phyloP scores from a whole-genome alignment of 140 eudicot genomes.

The Anethum foeniculum region DNA sequence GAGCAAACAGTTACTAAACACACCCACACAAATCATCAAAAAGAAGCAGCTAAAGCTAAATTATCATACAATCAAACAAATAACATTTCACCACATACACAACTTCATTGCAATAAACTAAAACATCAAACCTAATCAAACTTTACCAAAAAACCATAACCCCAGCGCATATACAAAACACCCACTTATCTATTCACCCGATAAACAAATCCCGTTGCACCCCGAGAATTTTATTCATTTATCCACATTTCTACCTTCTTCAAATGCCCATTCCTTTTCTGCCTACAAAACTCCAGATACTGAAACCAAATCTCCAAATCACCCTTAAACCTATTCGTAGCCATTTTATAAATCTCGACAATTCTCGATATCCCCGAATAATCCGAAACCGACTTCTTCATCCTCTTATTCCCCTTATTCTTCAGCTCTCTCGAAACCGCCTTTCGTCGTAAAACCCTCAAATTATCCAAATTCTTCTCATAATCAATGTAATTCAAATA shows the following conservation, averaged over 20 bases:
- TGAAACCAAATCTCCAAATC: slow-evolving; percentile 81
- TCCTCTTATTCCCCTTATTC: slow-evolving; percentile 28
- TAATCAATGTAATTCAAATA: slow-evolving; percentile 65
- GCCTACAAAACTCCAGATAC: slow-evolving; percentile 73
- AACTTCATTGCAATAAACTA: too few relatives aligned
- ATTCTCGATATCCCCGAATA: slow-evolving; percentile 61
- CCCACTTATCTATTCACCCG: not conserved
- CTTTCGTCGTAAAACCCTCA: slow-evolving; percentile 51
- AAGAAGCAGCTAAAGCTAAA: not conserved
- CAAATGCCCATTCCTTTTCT: slow-evolving; percentile 55
- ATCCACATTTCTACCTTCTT: slow-evolving; percentile 45
- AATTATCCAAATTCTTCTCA: slow-evolving; percentile 57
- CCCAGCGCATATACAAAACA: too few relatives aligned
- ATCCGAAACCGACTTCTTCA: slow-evolving; percentile 52
- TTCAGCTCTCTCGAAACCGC: slow-evolving; percentile 23
- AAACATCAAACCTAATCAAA: too few relatives aligned
- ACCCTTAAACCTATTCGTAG: slow-evolving; percentile 80
- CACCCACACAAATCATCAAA: not conserved
- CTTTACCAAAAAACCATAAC: not conserved
- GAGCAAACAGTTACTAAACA: not conserved
- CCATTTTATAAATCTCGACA: slow-evolving; percentile 58
- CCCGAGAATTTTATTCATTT: too few relatives aligned
- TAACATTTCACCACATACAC: too few relatives aligned
- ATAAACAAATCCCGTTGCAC: too few relatives aligned
- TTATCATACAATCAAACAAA: not conserved